A percentile compares a stretch with the other conserved stretches of the same genome.
These are phyloP conservation scores for Penicillium sp. DNA, from an alignment of 2,329 filamentous ascomycete genomes.

Conservation along the genomic window DNA sequence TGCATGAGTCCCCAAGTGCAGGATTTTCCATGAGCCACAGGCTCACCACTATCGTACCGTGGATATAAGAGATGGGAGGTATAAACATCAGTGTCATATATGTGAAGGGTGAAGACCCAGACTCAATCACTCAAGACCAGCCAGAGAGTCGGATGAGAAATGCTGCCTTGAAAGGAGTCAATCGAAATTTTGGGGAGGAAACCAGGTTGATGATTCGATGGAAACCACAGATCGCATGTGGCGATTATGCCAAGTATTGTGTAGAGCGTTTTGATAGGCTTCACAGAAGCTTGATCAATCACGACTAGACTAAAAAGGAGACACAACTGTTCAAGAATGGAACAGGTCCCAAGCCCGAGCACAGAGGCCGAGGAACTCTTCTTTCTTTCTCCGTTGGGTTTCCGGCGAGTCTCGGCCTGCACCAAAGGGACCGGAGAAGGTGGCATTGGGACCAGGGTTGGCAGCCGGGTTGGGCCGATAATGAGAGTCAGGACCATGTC, in stretches of 20 bases:
- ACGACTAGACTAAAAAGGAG: background rate
- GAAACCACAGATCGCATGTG: background rate
- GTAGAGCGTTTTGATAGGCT: background rate
- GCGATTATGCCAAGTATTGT: background rate
- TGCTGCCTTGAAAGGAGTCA: background rate
- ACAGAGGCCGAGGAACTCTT: conserved; percentile 85
- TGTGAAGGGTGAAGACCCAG: conserved; percentile 2
- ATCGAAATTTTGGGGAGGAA: background rate
- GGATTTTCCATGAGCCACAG: conserved; percentile 15
- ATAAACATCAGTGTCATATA: conserved; percentile 23
- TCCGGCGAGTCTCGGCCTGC: conserved; percentile 81
- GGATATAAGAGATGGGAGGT: conserved; percentile 11
- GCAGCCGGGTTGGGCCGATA: conserved; percentile 39
- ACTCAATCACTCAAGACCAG: conserved; percentile 14
- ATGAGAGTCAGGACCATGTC: conserved; percentile 63
- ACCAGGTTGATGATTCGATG: background rate
- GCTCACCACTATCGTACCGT: conserved; percentile 17
- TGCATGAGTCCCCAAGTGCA: conserved; percentile 11
- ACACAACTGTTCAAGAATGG: conserved; percentile 67
- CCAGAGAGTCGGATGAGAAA: background rate
- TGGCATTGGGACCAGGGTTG: conserved; percentile 23
- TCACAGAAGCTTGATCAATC: background rate
- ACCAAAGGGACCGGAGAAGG: conserved; percentile 70
- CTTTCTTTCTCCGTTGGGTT: conserved; percentile 80
- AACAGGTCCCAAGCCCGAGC: conserved; percentile 94